phyloP scores from a whole-genome alignment of 2,329 filamentous ascomycete genomes.

The Diaporthe vaccinii region DNA sequence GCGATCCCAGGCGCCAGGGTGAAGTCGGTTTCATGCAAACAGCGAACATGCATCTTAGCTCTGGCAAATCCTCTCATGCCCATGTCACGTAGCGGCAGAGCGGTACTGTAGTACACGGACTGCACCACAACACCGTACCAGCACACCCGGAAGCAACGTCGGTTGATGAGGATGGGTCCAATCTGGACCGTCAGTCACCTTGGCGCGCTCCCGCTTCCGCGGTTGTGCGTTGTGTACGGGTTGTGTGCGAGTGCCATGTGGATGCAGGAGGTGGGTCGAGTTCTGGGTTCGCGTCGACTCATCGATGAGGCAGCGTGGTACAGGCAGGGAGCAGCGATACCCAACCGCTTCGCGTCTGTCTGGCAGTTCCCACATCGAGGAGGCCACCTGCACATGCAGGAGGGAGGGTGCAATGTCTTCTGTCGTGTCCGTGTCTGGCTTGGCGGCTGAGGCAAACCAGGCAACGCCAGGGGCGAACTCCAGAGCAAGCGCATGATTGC shows the following conservation, averaged over 20 bases:
- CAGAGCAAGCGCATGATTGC: constrained; percentile 24
- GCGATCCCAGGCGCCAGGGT: constrained; percentile 32
- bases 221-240: not conserved
- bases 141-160: not conserved
- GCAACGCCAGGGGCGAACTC: constrained; percentile 12
- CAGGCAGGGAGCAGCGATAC: constrained; percentile 30
- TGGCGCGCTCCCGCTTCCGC: constrained; percentile 32
- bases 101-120: not conserved
- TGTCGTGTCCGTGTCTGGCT: constrained; percentile 30
- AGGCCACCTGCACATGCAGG: constrained; percentile 22
- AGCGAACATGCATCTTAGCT: constrained; percentile 34
- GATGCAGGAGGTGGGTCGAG: constrained; percentile 33
- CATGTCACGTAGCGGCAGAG: constrained; percentile 17
- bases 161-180: not conserved
- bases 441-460: constrained; percentile 28
- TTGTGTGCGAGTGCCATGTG: constrained; percentile 19
- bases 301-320: constrained; percentile 32
- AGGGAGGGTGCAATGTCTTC: constrained; percentile 4
- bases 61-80: constrained; percentile 20
- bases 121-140: not conserved
- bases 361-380: constrained; percentile 29
- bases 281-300: constrained; percentile 34
- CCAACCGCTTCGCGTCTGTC: constrained; percentile 38
- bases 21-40: constrained; percentile 35
- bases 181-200: constrained; percentile 5